A percentile compares a stretch with the other conserved stretches of the same genome.
Conservation (phyloP, 1,139 yeast species). For the Pichia sp. region DNA sequence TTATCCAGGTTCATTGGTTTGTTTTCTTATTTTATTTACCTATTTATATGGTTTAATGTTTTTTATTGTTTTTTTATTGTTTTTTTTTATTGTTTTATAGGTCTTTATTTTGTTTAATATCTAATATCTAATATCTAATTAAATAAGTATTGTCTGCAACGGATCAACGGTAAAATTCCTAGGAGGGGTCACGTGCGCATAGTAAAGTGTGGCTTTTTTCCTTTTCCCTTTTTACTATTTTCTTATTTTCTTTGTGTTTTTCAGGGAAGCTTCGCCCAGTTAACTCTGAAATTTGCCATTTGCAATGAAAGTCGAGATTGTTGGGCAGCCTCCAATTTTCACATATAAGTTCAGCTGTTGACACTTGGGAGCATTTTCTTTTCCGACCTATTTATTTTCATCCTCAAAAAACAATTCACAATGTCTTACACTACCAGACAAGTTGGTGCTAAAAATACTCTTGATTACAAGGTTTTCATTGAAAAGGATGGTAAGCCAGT, state of each 20-base stretch:
- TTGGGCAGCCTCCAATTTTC: background rate
- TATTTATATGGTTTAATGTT: background rate
- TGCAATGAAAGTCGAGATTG: too few relatives aligned
- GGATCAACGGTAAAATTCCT: background rate
- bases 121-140: background rate
- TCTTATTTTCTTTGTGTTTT: too few relatives aligned
- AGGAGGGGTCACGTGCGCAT: background rate
- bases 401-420: conserved; percentile 1
- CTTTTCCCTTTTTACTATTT: too few relatives aligned
- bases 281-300: too few relatives aligned
- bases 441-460: conserved; percentile 86
- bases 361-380: background rate
- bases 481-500: conserved; percentile 62
- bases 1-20: conserved; percentile 1
- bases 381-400: background rate
- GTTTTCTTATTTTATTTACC: background rate
- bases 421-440: conserved; percentile 78
- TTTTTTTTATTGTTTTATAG: background rate
- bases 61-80: background rate
- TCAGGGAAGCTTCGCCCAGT: too few relatives aligned
- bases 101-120: background rate
- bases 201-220: background rate
- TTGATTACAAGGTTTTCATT: conserved; percentile 79
- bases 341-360: background rate
- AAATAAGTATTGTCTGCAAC: too few relatives aligned